These are phyloP conservation scores for Pythium pectinolyticum DNA, from an alignment of 352 stramenopile species.

Conservation along the genomic window DNA sequence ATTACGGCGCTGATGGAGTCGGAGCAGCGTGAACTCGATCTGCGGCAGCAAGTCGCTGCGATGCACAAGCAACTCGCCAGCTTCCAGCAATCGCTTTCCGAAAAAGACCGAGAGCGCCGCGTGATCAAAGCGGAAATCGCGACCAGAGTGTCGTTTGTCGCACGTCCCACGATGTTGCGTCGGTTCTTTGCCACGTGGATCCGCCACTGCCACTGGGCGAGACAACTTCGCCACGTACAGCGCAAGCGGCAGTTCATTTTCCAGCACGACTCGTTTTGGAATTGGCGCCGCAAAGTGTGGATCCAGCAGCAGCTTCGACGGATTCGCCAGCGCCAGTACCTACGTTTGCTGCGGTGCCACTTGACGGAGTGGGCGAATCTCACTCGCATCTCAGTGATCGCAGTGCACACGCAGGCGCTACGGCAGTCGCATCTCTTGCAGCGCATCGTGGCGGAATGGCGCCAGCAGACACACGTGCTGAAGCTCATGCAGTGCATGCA, in stretches of 20 bases:
- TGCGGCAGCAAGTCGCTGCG: conserved; percentile 47
- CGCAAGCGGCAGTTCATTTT: conserved; percentile 48
- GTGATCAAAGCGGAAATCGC: conserved; percentile 60
- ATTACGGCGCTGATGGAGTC: conserved; percentile 76
- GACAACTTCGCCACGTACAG: conserved; percentile 47
- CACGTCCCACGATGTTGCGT: conserved; percentile 50
- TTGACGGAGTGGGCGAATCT: conserved; percentile 62
- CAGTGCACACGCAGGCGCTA: conserved; percentile 31
- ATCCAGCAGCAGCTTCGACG: conserved; percentile 41
- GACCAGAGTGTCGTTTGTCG: conserved; percentile 39
- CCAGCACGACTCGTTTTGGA: conserved; percentile 66
- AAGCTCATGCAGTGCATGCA: conserved; percentile 24
- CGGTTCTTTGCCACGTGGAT: conserved; percentile 68
- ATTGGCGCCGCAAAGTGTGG: conserved; percentile 57
- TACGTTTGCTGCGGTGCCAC: conserved; percentile 29
- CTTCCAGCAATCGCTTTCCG: conserved; percentile 40
- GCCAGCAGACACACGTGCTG: conserved; percentile 14
- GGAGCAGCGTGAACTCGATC: conserved; percentile 69
- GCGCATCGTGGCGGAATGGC: conserved; percentile 42
- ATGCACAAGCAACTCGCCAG: conserved; percentile 48
- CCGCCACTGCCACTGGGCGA: conserved; percentile 47
- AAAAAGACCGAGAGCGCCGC: conserved; percentile 47
- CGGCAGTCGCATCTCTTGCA: conserved; percentile 32
- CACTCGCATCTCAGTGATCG: conserved; percentile 55
- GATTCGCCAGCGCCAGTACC: conserved; percentile 29